Conservation (phyloP, 805 yeast species). For the Saccharomycopsis malanga region DNA sequence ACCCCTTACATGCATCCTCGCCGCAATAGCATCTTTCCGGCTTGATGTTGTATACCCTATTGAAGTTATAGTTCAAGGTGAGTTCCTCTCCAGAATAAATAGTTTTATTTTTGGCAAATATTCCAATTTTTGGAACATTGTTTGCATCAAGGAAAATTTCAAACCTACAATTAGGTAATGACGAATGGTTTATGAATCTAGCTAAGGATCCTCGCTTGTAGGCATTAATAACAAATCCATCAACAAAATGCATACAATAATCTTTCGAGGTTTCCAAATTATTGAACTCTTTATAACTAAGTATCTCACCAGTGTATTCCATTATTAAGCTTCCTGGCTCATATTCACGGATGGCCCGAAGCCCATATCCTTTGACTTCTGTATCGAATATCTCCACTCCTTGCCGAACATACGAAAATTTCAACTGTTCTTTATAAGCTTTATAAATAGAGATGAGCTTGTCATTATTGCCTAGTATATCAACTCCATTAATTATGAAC, state of each 20-base stretch:
- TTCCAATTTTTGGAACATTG: conserved; percentile 36
- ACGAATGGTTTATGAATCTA: conserved; percentile 44
- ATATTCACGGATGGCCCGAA: conserved; percentile 33
- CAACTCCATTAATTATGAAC: no score
- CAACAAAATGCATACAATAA: conserved; percentile 37
- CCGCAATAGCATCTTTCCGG: conserved; percentile 43
- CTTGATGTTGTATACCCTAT: conserved; percentile 36
- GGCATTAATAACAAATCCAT: conserved; percentile 39
- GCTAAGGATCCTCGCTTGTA: conserved; percentile 42
- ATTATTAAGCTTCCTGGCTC: conserved; percentile 35
- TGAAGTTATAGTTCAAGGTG: conserved; percentile 44
- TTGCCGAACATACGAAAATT: conserved; percentile 1
- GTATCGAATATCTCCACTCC: conserved; percentile 33
- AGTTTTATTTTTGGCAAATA: conserved; percentile 35
- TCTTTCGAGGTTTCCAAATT: conserved; percentile 31
- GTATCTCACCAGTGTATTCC: conserved; percentile 45
- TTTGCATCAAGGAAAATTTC: conserved; percentile 40
- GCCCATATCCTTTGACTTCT: conserved; percentile 37
- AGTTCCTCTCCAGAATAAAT: conserved; percentile 38
- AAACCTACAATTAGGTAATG: conserved; percentile 41
- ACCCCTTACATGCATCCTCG: conserved; percentile 34
- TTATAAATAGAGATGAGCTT: no score
- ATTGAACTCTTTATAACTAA: conserved; percentile 34
- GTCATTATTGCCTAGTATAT: no score
- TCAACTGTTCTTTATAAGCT: no score